Conservation (phyloP, 2,329 filamentous ascomycete genomes). For the Aotearoamyces nothofagi region DNA sequence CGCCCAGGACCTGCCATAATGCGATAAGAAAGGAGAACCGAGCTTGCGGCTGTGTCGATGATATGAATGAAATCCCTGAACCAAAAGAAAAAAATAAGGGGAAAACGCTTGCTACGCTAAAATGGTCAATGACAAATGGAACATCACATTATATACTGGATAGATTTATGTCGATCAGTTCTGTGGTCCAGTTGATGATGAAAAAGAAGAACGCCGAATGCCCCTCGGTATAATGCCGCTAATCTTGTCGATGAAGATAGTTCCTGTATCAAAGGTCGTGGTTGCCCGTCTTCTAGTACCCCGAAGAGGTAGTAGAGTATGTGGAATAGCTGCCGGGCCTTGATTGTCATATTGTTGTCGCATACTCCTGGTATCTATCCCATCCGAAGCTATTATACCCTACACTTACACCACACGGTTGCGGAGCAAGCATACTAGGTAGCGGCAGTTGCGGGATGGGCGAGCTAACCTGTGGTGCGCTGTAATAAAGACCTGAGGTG, state of each 20-base stretch:
- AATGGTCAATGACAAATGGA: too few relatives aligned
- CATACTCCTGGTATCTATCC: conserved; percentile 74
- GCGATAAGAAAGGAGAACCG: conserved; percentile 1
- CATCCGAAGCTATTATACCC: conserved; percentile 71
- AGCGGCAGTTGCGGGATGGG: conserved; percentile 66
- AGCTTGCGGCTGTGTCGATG: conserved; percentile 1
- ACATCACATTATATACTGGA: not conserved
- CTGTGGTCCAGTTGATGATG: not conserved
- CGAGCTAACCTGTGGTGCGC: conserved; percentile 58
- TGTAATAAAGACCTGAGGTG: conserved; percentile 64
- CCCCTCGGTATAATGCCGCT: conserved; percentile 1
- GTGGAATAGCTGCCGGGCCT: conserved; percentile 20
- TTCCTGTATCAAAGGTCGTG: conserved; percentile 5
- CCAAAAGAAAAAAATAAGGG: conserved; percentile 1
- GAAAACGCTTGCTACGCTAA: too few relatives aligned
- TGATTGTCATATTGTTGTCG: conserved; percentile 74
- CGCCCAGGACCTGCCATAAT: not conserved
- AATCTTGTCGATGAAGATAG: conserved; percentile 3
- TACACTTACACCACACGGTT: conserved; percentile 65
- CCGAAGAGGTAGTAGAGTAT: conserved; percentile 35
- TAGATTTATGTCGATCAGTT: not conserved
- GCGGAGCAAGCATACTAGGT: conserved; percentile 72
- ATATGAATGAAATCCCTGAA: not conserved
- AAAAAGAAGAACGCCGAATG: not conserved
- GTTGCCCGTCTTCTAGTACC: conserved; percentile 19